Base-by-base conservation (phyloP, 2,329 filamentous ascomycete genomes). In the Rhinocladiella mackenziei region DNA sequence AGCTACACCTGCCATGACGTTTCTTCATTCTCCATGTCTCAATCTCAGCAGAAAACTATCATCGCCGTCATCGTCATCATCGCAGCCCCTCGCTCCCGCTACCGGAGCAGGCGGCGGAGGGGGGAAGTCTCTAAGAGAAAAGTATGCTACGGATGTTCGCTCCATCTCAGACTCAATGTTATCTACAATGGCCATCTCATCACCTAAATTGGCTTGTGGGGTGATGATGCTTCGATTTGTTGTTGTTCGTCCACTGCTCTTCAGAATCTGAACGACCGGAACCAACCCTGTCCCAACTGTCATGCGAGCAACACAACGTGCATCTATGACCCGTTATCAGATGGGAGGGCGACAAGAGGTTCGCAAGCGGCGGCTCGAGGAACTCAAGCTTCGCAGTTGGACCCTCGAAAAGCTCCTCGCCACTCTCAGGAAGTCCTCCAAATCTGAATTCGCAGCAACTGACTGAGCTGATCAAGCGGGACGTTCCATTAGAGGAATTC, bases 261-360 rank as follows among this genome's bases (percentile, higher is more conserved):
- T n/a, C n/a, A 26, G 9, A 10, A 25, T 9, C 66, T 65, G 43
- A 64, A 59, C 44, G 63, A 64, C 48, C 54, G 56, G 30, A 57
- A 60, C 7, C 46, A 56, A 17, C 64, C 65, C 9, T 68, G 65
- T 48, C 61, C 60, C 38, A 60, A 64, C 29, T 68, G 65, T 43
- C 47, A 54, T 35, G 56, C 50, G 26, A 50, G 53, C 17, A 53
- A 59, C 20, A 56, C 54, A 13, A 51, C 59, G 29, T 68, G 65
- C 34, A 51, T 57, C 5, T 67, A 67, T 53, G 62, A 66, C 46
- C 58, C 61, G 35, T 59, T 51, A 11, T 58, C 59, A 26, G 65
- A 68, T 39, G 50, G 64, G 3, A n/a, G 55, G 65, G 30, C 63
- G 64, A 17, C 66, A 66, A 50, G 59, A 64, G 13, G 60, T 59